These are phyloP conservation scores for Diacronema lutheri DNA, from an alignment of 78 protist genomes.

Conservation along the genomic window DNA sequence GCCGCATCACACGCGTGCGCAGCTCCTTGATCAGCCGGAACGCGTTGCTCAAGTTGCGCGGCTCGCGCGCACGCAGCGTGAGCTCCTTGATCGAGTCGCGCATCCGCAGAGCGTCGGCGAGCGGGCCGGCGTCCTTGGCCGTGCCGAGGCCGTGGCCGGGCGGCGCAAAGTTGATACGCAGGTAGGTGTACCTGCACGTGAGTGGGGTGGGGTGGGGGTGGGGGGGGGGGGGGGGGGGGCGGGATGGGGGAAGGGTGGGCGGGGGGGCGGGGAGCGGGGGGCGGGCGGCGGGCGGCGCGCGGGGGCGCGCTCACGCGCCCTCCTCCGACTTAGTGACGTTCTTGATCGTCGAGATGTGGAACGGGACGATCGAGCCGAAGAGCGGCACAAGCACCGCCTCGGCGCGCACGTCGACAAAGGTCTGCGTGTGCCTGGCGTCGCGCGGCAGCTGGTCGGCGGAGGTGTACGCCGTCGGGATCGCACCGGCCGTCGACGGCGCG, in stretches of 20 bases:
- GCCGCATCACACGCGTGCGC: conserved; percentile 55
- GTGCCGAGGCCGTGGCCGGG: conserved; percentile 27
- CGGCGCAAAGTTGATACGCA: conserved; percentile 76
- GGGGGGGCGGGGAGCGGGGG: too few relatives aligned
- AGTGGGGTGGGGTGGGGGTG: too few relatives aligned
- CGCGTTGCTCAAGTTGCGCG: conserved; percentile 32
- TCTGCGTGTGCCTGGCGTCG: neutral
- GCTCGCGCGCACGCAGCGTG: conserved; percentile 53
- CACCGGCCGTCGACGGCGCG: neutral
- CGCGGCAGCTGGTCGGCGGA: neutral
- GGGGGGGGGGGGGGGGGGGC: too few relatives aligned
- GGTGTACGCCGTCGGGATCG: conserved; percentile 20
- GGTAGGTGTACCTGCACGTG: neutral
- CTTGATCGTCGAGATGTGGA: conserved; percentile 86
- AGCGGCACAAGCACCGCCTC: conserved; percentile 81
- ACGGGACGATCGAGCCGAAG: conserved; percentile 79
- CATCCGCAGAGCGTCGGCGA: too few relatives aligned
- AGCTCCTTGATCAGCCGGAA: conserved; percentile 63
- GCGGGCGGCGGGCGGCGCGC: too few relatives aligned
- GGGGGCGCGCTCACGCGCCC: too few relatives aligned
- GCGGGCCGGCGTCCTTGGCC: too few relatives aligned
- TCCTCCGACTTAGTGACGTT: conserved; percentile 62
- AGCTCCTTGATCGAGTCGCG: conserved; percentile 68
- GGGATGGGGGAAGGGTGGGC: too few relatives aligned
- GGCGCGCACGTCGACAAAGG: conserved; percentile 61